Conservation (phyloP, 192 early-diverging fungal genomes). For the Globomyces pollinis-pini region DNA sequence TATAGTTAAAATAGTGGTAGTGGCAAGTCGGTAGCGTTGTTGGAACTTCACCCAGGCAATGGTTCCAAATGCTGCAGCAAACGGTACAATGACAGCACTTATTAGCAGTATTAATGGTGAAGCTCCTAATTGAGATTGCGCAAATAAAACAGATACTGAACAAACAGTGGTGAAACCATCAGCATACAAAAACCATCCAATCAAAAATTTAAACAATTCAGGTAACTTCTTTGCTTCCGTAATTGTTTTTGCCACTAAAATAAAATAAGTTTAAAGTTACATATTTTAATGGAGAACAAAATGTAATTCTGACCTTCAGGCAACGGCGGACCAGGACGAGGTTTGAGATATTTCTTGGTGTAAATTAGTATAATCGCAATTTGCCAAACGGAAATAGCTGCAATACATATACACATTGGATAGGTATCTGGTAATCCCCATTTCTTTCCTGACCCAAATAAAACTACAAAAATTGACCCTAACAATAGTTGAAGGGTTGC, state of each 20-base stretch:
- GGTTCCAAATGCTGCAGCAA: conserved; percentile 49
- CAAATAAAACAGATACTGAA: conserved; percentile 52
- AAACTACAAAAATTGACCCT: conserved; percentile 9
- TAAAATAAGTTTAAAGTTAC: not conserved
- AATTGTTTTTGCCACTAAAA: not conserved
- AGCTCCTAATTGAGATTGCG: conserved; percentile 44
- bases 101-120: conserved; percentile 41
- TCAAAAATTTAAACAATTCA: conserved; percentile 55
- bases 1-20: conserved; percentile 46
- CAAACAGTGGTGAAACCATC: conserved; percentile 43
- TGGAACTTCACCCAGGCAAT: conserved; percentile 49
- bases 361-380: conserved; percentile 7
- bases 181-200: conserved; percentile 65
- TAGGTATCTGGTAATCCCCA: conserved; percentile 16
- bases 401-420: conserved; percentile 16
- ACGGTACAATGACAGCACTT: conserved; percentile 50
- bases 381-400: conserved; percentile 16
- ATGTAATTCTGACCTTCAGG: conserved; percentile 14
- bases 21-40: conserved; percentile 33
- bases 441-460: conserved; percentile 2
- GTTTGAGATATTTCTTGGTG: conserved; percentile 12
- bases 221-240: conserved; percentile 38
- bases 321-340: conserved; percentile 29
- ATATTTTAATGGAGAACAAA: conserved; percentile 14
- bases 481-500: conserved; percentile 14